These are phyloP conservation scores for Bryoglossum gracile DNA, from an alignment of 495 filamentous ascomycete species.

Conservation along the genomic window DNA sequence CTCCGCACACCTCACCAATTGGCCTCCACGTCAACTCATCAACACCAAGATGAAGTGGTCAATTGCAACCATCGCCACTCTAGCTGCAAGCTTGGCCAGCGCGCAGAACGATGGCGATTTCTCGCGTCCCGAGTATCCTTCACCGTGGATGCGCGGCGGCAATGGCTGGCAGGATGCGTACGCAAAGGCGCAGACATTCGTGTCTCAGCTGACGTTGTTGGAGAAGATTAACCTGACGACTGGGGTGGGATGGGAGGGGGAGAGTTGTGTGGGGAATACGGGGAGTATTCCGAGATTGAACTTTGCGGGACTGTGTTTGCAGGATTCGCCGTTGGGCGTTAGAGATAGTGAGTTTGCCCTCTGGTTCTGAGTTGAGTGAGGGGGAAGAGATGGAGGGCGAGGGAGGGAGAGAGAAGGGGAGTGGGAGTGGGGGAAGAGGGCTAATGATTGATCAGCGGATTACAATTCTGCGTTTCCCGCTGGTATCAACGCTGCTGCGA, in stretches of 20 bases:
- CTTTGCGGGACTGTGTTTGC: conserved; percentile 74
- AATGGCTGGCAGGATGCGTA: conserved; percentile 76
- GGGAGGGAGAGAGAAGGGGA: neutral
- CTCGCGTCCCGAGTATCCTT: conserved; percentile 68
- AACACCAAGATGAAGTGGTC: conserved; percentile 5
- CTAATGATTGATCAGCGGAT: conserved; percentile 44
- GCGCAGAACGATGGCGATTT: conserved; percentile 11
- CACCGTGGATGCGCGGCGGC: conserved; percentile 70
- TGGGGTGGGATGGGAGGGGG: conserved; percentile 60
- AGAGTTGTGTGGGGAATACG: conserved; percentile 24
- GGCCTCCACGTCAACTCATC: neutral
- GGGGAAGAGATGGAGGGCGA: no score
- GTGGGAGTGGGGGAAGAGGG: neutral
- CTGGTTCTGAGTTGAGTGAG: no score
- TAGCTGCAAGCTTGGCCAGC: conserved; percentile 12
- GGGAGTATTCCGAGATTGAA: conserved; percentile 69
- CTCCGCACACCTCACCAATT: neutral
- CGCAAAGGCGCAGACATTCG: conserved; percentile 65
- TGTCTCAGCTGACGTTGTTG: conserved; percentile 71
- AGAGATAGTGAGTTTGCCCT: conserved; percentile 47
- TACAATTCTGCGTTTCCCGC: conserved; percentile 75
- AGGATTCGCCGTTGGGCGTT: conserved; percentile 84
- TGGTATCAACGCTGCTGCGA: conserved; percentile 75
- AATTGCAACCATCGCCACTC: conserved; percentile 9
- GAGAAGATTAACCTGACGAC: conserved; percentile 95